A percentile compares a stretch with the other conserved stretches of the same genome.
Evolutionary conservation across 106 monocot genomes (phyloP).

Genomic region (Allium fistulosum): DNA sequence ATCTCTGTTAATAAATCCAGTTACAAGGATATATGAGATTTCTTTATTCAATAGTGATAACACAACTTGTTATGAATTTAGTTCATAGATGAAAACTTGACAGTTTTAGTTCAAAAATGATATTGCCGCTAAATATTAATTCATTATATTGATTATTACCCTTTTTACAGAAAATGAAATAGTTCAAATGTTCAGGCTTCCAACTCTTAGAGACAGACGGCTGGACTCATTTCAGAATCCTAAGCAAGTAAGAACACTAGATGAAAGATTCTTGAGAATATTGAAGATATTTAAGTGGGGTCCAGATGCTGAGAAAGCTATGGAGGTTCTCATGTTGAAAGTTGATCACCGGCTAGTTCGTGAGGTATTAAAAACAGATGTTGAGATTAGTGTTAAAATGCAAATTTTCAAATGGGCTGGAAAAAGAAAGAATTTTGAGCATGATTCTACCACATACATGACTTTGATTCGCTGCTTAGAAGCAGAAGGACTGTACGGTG

Average conservation of each 20-base stretch:
- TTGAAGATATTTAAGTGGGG: conserved; percentile 99
- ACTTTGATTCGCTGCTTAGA: conserved; percentile 61
- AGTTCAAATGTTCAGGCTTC: conserved; percentile 85
- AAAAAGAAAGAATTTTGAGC: conserved; percentile 53
- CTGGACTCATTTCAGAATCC: background rate
- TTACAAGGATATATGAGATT: background rate
- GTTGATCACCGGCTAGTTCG: conserved; percentile 80
- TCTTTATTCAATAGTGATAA: background rate
- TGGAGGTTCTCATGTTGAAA: conserved; percentile 81
- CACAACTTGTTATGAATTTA: background rate
- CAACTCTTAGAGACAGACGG: conserved; percentile 10
- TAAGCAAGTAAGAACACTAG: conserved; percentile 14
- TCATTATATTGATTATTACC: background rate
- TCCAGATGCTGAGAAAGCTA: conserved; percentile 83
- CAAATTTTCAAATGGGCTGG: conserved; percentile 83
- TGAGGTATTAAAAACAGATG: conserved; percentile 45
- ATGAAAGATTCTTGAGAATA: conserved; percentile 79
- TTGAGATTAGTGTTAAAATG: conserved; percentile 58
- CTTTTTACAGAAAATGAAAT: conserved; percentile 68
- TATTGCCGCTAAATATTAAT: background rate
- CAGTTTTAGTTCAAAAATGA: background rate
- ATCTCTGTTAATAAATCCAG: background rate
- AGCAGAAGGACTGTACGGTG: conserved; percentile 49
- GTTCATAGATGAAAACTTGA: background rate
- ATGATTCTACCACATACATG: conserved; percentile 82